Evolutionary conservation across 306 rosid species (phyloP), one percentile per base, ranked within the genome.

Genomic region (Leucaena leucocephala): DNA sequence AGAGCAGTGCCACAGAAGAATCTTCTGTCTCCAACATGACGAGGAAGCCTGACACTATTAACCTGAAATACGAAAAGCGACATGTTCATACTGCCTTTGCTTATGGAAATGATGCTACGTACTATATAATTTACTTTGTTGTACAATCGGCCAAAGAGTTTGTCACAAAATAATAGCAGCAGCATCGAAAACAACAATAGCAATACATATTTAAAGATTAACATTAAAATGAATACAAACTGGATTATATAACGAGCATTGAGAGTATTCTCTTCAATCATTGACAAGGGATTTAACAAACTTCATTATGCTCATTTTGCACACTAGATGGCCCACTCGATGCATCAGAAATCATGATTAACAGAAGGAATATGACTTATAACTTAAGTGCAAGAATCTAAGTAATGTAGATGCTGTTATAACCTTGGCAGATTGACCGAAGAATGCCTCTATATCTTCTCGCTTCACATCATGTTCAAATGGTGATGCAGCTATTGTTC

Each of bases 21-120:
- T 80, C 81, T 91, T 72, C 91, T 94, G 85, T 94, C 96, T 12
- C 94, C 90, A 79, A 94, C 90, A 83, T 90, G 93, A 66, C 96
- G 98, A 19, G 96, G 96, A 65, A 94, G 86, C 84, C 98, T 86
- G 71, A 94, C 92, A 71, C 97, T 94, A 80, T 84, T 92, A 68
- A 94, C 91, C 98, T 94, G 93, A 85, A 83, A 77, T 35, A 50
- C 45, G 33, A 17, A 45, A 39, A 27, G 38, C 65, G 74, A 50
- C 43, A 84, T 72, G 12, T 64, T 48, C 34, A 42, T 42, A 55
- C 7, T 44, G 19, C 49, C 59, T 34, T 43, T 42, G 58, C 57
- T 10, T n/a, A 16, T 54, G 17, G 40, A 16, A 59, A 40, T 42
- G 15, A 74, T 17, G 9, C 5, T 8, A 36, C 16, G 7, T 42